Evolutionary conservation across 345 rosid species (phyloP), one percentile per base, ranked within the genome.

Genomic region (Clausena lansium): DNA sequence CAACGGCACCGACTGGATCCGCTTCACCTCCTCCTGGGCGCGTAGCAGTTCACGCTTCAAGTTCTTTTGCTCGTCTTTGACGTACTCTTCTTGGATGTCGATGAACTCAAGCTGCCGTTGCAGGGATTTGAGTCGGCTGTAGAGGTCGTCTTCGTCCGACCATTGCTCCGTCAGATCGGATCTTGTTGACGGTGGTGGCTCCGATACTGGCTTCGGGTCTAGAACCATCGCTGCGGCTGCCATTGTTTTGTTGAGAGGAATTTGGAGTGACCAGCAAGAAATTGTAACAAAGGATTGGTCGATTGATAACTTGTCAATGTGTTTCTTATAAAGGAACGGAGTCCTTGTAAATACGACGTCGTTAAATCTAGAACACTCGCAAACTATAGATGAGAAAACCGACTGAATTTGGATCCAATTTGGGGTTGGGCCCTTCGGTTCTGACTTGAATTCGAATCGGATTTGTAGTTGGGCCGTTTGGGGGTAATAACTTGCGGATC

Each of bases 11-110:
- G 99, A 95, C 77, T 95, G 98, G 82, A 95, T 95, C 79, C 99
- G 87, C 81, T 95, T 95, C 64, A 95, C 99, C 91, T 95, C 99
- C 71, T 95, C 99, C 86, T 95, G 97, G 13, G 99, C 98, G 20
- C 99, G 86, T 25, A 93, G 88, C 2, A 88, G 91, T 88, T 95
- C 99, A 7, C 98, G 82, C 84, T 95, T 93, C 62, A 95, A 88
- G 77, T 95, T 95, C 90, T 95, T 95, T 78, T 89, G 97, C 88
- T 95, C 99, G 79, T 95, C 99, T 79, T 95, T 95, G 58, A 95
- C 97, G 67, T 95, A 95, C 87, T 95, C 98, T 64, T 93, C 98
- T 79, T 93, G 98, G 47, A 95, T 93, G 77, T 93, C 99, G 70
- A 91, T 90, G 91, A 94, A 96, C 84, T 92, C 99, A 1, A 91